Evolutionary conservation across 1,284 basidiomycete species (phyloP), one percentile per base, ranked within the genome.

Genomic region (Trametes polyzona): DNA sequence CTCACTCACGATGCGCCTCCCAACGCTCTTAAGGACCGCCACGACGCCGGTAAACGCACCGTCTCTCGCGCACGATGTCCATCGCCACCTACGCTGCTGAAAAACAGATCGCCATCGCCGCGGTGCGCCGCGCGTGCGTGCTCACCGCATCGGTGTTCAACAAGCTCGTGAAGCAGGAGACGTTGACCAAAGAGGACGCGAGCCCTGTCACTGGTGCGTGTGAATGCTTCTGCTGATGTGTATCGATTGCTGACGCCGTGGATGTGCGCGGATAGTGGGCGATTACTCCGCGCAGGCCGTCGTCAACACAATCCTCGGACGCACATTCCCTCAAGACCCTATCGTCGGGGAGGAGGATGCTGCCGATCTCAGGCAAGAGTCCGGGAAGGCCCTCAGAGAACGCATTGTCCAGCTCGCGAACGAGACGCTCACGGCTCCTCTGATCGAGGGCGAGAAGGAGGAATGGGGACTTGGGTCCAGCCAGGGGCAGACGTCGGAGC

Each of bases 261-360:
- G 21, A 33, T 40, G 14, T 29, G 14, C 19, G 27, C 36, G 52
- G 11, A 42, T 65, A 96, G 94, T 96, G 26, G 95, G 90, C 39
- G 95, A 98, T 73, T 94, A 89, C 70, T 84, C 93, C 4, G 92
- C 93, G 0, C 96, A 98, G 71, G 93, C 95, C 0, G 83, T 97
- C 43, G 87, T 98, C 66, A 92, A 90, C 59, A 84, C 88, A 40
- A 88, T 97, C 64, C 82, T 95, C 26, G 69, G 74, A 12, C 77
- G 78, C 16, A 85, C 90, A 5, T 98, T 96, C 75, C 94, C 95
- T 0, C 66, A 82, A 0, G 96, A 98, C 74, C 83, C 83, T 16
- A 94, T 99, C 69, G 90, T 99, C 30, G 97, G 96, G 29, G 97
- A 99, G 75, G 97, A 99, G 75, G 95, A 98, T 71, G 88, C 96